These are phyloP conservation scores for Kazachstania bromeliacearum DNA, from an alignment of 805 yeast species.

Conservation along the genomic window DNA sequence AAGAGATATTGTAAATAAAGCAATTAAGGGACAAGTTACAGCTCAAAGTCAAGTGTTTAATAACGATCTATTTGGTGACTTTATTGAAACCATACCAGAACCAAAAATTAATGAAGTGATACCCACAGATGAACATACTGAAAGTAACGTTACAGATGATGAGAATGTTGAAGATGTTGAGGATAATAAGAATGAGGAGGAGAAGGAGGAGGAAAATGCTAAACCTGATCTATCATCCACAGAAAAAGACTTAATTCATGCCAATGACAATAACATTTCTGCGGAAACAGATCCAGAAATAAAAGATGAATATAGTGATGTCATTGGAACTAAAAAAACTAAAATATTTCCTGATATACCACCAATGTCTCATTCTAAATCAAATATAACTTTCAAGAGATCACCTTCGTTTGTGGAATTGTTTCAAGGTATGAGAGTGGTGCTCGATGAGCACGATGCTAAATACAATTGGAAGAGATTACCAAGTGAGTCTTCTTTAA, in stretches of 20 bases:
- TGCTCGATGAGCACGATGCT: constrained; percentile 26
- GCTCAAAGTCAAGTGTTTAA: constrained; percentile 21
- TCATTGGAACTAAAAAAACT: not conserved
- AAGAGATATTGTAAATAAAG: constrained; percentile 5
- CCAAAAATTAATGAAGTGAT: not conserved
- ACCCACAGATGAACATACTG: not conserved
- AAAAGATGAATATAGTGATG: not conserved
- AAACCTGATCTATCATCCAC: not conserved
- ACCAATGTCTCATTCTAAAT: constrained; percentile 3
- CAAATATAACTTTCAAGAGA: constrained; percentile 12
- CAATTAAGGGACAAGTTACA: constrained; percentile 1
- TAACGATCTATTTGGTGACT: constrained; percentile 25
- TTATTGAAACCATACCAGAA: constrained; percentile 5
- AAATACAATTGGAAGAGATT: constrained; percentile 26
- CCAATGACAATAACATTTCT: not conserved
- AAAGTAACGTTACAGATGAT: not conserved
- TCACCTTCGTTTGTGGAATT: constrained; percentile 27
- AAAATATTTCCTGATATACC: constrained; percentile 12
- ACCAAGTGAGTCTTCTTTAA: constrained; percentile 15
- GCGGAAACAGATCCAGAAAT: not conserved
- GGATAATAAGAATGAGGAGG: not conserved
- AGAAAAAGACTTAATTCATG: not conserved
- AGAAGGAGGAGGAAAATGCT: not conserved
- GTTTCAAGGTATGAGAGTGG: constrained; percentile 25
- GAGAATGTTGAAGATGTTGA: not conserved